phyloP scores from a whole-genome alignment of 2,329 filamentous ascomycete genomes.

The Penicillium sp. region DNA sequence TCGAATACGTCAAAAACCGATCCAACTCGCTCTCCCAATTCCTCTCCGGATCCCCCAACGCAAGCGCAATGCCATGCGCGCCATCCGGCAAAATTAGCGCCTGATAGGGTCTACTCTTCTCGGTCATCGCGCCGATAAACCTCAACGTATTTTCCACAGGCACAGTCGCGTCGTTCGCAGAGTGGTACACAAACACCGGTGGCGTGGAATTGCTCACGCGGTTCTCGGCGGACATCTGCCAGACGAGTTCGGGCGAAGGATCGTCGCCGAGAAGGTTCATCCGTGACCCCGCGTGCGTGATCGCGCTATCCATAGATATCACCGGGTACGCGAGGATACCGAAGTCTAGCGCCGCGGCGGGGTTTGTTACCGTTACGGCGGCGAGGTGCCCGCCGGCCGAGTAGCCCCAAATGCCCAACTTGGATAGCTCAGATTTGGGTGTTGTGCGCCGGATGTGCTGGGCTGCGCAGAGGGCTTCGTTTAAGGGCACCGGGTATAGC shows the following conservation, averaged over 20 bases:
- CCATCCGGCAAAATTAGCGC: constrained; percentile 7
- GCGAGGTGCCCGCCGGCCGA: constrained; percentile 8
- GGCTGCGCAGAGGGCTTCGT: constrained; percentile 4
- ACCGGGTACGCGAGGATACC: constrained; percentile 6
- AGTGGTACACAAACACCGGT: constrained; percentile 10
- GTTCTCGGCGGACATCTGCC: constrained; percentile 2
- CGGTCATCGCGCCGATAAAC: not conserved
- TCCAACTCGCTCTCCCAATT: constrained; percentile 11
- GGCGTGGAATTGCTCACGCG: not conserved
- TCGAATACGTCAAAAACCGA: constrained; percentile 11
- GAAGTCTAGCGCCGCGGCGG: not conserved
- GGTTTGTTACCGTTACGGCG: not conserved
- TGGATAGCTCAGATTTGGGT: not conserved
- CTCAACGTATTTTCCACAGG: constrained; percentile 11
- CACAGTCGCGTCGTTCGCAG: constrained; percentile 2
- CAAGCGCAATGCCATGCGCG: constrained; percentile 5
- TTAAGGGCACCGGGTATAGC: not conserved
- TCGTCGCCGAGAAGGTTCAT: not conserved
- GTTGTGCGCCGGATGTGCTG: not conserved
- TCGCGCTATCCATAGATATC: constrained; percentile 3
- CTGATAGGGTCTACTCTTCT: constrained; percentile 1
- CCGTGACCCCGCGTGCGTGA: constrained; percentile 3
- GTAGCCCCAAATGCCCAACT: constrained; percentile 12
- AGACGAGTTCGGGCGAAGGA: not conserved
- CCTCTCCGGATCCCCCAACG: constrained; percentile 4